These are phyloP conservation scores for Phaffomyces antillensis DNA, from an alignment of 805 yeast genomes.

Conservation along the genomic window DNA sequence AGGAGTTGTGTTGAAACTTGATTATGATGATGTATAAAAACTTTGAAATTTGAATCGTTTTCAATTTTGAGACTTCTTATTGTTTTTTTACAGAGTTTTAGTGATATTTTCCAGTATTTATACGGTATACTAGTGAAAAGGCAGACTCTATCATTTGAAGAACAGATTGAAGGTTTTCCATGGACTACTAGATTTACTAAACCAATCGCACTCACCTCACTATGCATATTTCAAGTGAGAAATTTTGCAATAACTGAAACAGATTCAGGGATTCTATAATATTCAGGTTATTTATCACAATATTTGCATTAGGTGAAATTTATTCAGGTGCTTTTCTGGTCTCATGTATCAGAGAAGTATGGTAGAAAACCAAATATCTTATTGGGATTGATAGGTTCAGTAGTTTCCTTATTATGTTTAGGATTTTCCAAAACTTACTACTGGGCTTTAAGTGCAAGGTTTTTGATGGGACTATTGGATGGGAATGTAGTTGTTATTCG, in stretches of 20 bases:
- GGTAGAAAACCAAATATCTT: slow-evolving; percentile 52
- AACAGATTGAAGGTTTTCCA: slow-evolving; percentile 53
- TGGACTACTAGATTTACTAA: slow-evolving; percentile 48
- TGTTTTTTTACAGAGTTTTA: no score
- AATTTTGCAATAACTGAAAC: slow-evolving; percentile 45
- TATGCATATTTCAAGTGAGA: slow-evolving; percentile 55
- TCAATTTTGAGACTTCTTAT: no score
- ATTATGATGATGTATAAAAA: no score
- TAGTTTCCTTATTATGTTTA: slow-evolving; percentile 38
- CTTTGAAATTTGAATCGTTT: no score
- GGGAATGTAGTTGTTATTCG: slow-evolving; percentile 62
- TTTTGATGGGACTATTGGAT: slow-evolving; percentile 48
- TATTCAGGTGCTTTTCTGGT: slow-evolving; percentile 52
- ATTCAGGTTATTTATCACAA: slow-evolving; percentile 55
- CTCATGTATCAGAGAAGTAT: no score
- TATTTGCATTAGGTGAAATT: slow-evolving; percentile 55
- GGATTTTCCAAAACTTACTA: slow-evolving; percentile 48
- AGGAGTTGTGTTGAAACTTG: no score
- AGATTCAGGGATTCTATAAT: slow-evolving; percentile 46
- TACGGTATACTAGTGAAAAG: no score
- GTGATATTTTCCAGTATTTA: no score
- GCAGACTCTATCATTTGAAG: no score
- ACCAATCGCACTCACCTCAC: slow-evolving; percentile 56
- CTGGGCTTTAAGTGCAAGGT: slow-evolving; percentile 47
- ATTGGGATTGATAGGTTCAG: slow-evolving; percentile 46